Base-by-base conservation (phyloP, 1,139 yeast species). In the Taiozyma sp. region DNA sequence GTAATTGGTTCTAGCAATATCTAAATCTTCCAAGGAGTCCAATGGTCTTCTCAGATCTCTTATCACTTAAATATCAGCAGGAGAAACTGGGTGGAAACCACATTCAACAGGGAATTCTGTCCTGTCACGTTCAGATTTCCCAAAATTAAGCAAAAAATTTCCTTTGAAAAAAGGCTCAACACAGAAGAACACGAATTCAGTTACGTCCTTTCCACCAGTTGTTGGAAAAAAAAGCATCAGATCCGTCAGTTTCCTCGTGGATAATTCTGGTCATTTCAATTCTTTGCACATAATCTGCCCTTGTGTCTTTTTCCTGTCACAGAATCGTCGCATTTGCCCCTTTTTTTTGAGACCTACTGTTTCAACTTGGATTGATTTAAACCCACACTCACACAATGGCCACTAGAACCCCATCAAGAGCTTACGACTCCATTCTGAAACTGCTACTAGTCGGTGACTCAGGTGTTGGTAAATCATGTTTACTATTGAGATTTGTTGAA, bases 391-490 rank as follows among this genome's bases (percentile, higher is more conserved):
- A 19, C 23, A 38, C 28, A 43, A 78, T 78, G 82, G 74, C 83
- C 57, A 80, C 79, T 51, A 79, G 83, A 74, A 76, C 83, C 58
- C 82, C 84, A 46, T 80, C 89, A 24, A 82, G 95, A 74, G 85
- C 93, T 57, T 93, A 91, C 70, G 98, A 93, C 70, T 85, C 92
- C 77, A 88, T 95, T 65, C 87, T 93, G 85, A 93, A 93, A 75
- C 82, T 93, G 60, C 79, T 93, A 63, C 81, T 93, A 61, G 96
- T 93, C 57, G 99, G 99, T 53, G 98, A 93, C 73, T 90, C 97
- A 44, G 97, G 95, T 54, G 99, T 93, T 53, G 99, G 99, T 48
- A 93, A 93, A 70, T 92, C 98, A 47, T 93, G 99, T 77, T 79
- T 93, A 57, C 78, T 93, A 65, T 81, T 93, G 59, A 83, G 99